Percentiles rank a stretch among this genome's conserved stretches.
These are phyloP conservation scores for Letharia columbiana DNA, from an alignment of 495 filamentous ascomycete genomes.

Conservation along the genomic window DNA sequence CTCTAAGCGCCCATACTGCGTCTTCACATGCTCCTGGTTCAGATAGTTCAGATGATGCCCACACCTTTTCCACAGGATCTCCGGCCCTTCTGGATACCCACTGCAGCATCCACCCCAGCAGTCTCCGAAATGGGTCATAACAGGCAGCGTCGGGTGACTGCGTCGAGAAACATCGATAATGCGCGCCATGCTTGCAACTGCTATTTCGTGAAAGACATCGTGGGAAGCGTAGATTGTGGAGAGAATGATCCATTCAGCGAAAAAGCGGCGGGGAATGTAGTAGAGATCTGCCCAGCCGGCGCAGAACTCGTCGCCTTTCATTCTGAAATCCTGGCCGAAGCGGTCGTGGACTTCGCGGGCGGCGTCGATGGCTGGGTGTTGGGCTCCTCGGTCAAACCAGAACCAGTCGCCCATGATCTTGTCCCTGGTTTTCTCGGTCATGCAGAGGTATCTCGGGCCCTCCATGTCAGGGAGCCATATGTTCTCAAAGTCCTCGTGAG, in stretches of 20 bases:
- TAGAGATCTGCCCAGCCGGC: slow-evolving; percentile 27
- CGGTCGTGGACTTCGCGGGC: slow-evolving; percentile 3
- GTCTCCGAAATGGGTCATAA: slow-evolving; percentile 5
- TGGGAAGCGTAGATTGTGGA: slow-evolving; percentile 13
- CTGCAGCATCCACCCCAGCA: slow-evolving; percentile 4
- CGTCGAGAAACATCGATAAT: slow-evolving; percentile 23
- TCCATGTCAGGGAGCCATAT: slow-evolving; percentile 24
- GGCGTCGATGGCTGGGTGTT: slow-evolving; percentile 15
- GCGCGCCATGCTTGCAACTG: slow-evolving; percentile 23
- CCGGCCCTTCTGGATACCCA: neutral
- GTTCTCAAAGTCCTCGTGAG: slow-evolving; percentile 14
- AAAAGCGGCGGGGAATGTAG: slow-evolving; percentile 28
- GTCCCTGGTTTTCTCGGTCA: slow-evolving; percentile 7
- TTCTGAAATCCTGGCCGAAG: slow-evolving; percentile 13
- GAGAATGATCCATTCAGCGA: slow-evolving; percentile 26
- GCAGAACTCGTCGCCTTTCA: slow-evolving; percentile 23
- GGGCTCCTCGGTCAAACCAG: slow-evolving; percentile 14
- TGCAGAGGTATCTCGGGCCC: slow-evolving; percentile 18
- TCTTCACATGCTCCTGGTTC: neutral
- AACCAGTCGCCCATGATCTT: slow-evolving; percentile 14
- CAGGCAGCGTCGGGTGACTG: neutral
- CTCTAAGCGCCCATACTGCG: slow-evolving; percentile 1
- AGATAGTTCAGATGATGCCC: slow-evolving; percentile 4
- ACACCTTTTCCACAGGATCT: slow-evolving; percentile 1
- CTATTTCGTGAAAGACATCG: slow-evolving; percentile 22